These are phyloP conservation scores for Metrosideros polymorpha DNA, from an alignment of 441 rosid species.

Conservation along the genomic window DNA sequence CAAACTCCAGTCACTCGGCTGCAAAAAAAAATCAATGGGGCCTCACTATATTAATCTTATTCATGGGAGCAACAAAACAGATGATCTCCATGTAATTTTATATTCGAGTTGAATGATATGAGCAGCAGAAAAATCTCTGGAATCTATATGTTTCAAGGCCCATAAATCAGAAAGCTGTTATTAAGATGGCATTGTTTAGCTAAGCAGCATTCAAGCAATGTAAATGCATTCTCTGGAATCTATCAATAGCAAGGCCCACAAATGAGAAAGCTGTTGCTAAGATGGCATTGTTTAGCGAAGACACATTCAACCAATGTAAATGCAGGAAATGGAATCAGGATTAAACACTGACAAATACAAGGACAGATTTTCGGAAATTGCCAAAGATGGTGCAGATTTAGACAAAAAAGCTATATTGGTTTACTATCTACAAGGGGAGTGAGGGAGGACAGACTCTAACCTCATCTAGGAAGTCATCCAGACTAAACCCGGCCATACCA, in stretches of 20 bases:
- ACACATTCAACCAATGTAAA: background rate
- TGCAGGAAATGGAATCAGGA: background rate
- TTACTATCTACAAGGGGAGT: background rate
- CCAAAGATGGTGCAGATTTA: background rate
- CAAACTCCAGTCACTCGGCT: constrained; percentile 42
- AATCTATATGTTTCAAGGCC: background rate
- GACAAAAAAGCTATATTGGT: background rate
- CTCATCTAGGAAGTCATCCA: constrained; percentile 21
- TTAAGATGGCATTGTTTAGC: background rate
- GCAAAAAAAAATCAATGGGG: background rate
- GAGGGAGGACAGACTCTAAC: background rate
- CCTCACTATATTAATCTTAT: background rate
- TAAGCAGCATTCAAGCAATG: background rate
- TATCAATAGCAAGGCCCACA: background rate
- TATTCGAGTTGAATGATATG: background rate
- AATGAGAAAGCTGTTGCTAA: background rate
- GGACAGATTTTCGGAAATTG: background rate
- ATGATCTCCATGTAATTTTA: background rate
- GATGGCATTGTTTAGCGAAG: background rate
- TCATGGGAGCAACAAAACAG: background rate
- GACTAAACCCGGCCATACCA: constrained; percentile 54
- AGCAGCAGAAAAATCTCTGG: background rate
- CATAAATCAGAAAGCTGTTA: background rate
- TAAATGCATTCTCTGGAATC: background rate
- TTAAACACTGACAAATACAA: background rate